Base-by-base conservation (phyloP, 2,329 filamentous ascomycete species). In the Penicillium sp. region DNA sequence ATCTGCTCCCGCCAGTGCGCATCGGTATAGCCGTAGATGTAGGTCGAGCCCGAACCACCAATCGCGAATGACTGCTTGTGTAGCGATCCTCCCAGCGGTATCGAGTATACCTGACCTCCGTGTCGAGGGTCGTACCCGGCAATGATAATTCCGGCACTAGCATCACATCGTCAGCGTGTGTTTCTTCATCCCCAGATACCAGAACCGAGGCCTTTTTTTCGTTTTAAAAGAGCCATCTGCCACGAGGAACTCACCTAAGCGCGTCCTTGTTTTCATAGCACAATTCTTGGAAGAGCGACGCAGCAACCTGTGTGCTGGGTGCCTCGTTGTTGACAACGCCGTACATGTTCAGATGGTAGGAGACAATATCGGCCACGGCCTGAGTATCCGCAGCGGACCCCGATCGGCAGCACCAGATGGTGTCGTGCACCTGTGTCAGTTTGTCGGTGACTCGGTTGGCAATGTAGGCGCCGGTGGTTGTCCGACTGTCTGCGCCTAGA, bases 381-480 rank as follows among this genome's bases (percentile, higher is more conserved):
- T 98, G 93, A 44, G 93, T 98, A 65, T 98, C 93, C 54, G 93
- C 93, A 20, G 93, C 93, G 17, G 93, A 98, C 36, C 93, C 93
- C 47, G 93, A 97, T 62, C 93, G 85, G 75, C 93, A 98, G 76
- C 93, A 98, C 93, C 93, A 98, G 71, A 98, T 97, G 44, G 91
- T 97, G 70, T 98, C 93, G 73, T 94, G 87, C 47, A 98, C 91
- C 76, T 90, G 86, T 60, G 93, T 98, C 66, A 98, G 83, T 78
- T 98, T 98, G 79, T 98, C 93, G 51, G 93, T 98, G 53, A 98
- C 93, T 77, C 93, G 85, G 72, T 98, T 98, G 59, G 93, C 93
- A 64, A 98, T 97, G 78, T 97, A 98, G 58, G 91, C 83, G 60
- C 93, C 93, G 39, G 91, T 98, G 32, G 93, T 98, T 54, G 93